Percentiles rank a stretch among this genome's conserved stretches.
phyloP scores from a whole-genome alignment of 116 monocot species.

The Papilionanthe hybrid region DNA sequence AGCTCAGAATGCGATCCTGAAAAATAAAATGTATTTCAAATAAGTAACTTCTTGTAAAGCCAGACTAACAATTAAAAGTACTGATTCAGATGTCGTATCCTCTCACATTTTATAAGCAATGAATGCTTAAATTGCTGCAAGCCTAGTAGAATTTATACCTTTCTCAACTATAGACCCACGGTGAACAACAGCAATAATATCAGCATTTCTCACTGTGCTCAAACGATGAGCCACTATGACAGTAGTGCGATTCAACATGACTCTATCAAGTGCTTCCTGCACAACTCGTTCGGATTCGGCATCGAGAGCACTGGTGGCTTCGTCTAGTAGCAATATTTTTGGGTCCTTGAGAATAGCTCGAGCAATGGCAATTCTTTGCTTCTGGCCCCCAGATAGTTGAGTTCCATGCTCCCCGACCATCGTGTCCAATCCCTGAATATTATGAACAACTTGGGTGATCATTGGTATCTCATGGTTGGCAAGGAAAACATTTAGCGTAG shows the following conservation, averaged over 20 bases:
- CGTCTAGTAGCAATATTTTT: slow-evolving; percentile 62
- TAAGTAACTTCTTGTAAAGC: background rate
- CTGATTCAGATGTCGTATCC: background rate
- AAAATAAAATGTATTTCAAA: background rate
- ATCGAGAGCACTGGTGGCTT: slow-evolving; percentile 77
- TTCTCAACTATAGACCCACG: slow-evolving; percentile 43
- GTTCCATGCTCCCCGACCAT: slow-evolving; percentile 68
- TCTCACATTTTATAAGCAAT: background rate
- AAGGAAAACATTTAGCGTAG: background rate
- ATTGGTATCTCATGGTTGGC: background rate
- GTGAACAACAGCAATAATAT: slow-evolving; percentile 50
- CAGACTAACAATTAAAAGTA: background rate
- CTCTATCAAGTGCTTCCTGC: slow-evolving; percentile 63
- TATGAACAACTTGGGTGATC: background rate
- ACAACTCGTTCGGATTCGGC: slow-evolving; percentile 57
- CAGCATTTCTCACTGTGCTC: slow-evolving; percentile 50
- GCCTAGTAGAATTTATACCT: slow-evolving; percentile 19
- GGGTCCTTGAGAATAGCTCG: slow-evolving; percentile 71
- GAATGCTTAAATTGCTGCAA: background rate
- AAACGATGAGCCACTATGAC: slow-evolving; percentile 52
- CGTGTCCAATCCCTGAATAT: slow-evolving; percentile 56
- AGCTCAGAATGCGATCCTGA: slow-evolving; percentile 70
- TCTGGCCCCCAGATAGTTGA: slow-evolving; percentile 72
- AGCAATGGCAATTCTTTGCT: slow-evolving; percentile 77
- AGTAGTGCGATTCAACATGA: slow-evolving; percentile 62